phyloP scores from a whole-genome alignment of 1,284 basidiomycete genomes.

The Melampsora abietis-canadensis region DNA sequence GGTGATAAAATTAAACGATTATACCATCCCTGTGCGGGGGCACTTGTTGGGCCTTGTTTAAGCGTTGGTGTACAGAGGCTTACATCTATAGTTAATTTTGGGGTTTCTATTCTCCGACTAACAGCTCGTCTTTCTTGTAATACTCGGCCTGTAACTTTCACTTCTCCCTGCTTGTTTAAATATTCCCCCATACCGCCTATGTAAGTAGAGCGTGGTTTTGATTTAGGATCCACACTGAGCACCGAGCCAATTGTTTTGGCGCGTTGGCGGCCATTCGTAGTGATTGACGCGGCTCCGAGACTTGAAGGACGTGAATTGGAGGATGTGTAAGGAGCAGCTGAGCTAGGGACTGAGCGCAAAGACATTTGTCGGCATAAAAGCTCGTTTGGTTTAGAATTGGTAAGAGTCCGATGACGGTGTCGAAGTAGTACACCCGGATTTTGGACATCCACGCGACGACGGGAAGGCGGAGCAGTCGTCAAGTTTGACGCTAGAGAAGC shows the following conservation, averaged over 20 bases:
- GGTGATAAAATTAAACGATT: constrained; percentile 32
- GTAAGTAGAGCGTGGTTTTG: constrained; percentile 22
- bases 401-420: constrained; percentile 14
- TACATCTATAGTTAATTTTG: constrained; percentile 28
- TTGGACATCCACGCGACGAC: constrained; percentile 9
- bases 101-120: neutral
- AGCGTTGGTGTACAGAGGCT: constrained; percentile 2
- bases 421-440: constrained; percentile 21
- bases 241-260: neutral
- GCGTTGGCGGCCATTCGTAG: constrained; percentile 11
- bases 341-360: constrained; percentile 9
- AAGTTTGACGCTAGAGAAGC: constrained; percentile 5
- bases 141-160: neutral
- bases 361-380: neutral
- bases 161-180: constrained; percentile 20
- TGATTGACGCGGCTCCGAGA: constrained; percentile 9
- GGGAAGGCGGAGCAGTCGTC: neutral
- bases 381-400: neutral
- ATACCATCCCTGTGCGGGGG: constrained; percentile 14
- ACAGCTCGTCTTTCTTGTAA: too few relatives aligned
- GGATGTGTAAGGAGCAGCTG: constrained; percentile 10
- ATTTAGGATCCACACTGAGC: neutral
- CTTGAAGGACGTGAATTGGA: constrained; percentile 16
- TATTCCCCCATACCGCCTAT: constrained; percentile 35
- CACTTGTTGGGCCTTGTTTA: neutral